phyloP scores from a whole-genome alignment of 176 grass and related monocot genomes.

The Raddia guianensis region DNA sequence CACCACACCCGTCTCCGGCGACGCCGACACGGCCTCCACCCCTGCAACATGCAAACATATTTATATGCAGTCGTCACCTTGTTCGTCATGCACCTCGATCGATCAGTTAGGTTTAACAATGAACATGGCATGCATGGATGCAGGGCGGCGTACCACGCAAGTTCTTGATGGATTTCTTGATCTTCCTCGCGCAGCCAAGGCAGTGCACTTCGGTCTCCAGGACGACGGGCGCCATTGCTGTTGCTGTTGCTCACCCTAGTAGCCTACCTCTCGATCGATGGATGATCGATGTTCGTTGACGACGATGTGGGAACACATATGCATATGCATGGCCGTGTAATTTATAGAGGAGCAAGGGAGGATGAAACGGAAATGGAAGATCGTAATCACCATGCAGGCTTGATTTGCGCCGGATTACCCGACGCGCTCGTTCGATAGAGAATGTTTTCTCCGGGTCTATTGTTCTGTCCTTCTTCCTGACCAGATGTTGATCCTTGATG shows the following conservation, averaged over 20 bases:
- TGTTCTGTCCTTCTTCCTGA: neutral
- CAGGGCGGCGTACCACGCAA: neutral
- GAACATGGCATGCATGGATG: neutral
- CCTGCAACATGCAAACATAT: neutral
- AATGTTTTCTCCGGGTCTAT: neutral
- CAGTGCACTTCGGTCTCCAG: neutral
- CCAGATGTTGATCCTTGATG: no score
- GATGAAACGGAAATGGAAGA: no score
- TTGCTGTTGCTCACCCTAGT: neutral
- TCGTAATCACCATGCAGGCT: no score
- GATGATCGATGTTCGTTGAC: no score
- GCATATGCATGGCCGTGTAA: no score
- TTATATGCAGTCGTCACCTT: neutral
- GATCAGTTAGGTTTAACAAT: no score
- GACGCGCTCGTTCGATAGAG: neutral
- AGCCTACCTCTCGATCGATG: neutral
- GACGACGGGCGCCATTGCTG: neutral
- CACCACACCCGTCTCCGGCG: constrained; percentile 25
- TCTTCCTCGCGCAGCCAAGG: neutral
- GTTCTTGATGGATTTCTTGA: neutral
- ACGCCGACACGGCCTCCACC: constrained; percentile 16
- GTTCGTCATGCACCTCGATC: no score
- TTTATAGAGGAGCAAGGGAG: no score
- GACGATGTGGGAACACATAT: no score
- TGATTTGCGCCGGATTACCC: no score